Percentiles rank a stretch among this genome's conserved stretches.
Conservation (phyloP, 148 eudicot species). For the Rhododendron mucronatum region DNA sequence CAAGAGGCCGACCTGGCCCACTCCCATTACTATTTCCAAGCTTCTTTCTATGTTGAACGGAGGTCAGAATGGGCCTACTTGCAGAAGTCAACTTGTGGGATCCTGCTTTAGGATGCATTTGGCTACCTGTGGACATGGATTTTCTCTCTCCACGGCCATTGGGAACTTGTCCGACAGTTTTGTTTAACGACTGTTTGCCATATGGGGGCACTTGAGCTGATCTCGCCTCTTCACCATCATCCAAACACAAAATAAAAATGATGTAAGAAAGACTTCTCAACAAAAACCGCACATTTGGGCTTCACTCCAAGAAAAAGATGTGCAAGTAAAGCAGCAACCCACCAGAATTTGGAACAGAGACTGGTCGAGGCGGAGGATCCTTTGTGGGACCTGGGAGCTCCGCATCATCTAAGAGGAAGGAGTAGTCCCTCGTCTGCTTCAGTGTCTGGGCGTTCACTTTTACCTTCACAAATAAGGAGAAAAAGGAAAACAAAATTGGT, state of each 20-base stretch:
- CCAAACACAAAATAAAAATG: slow-evolving; percentile 31
- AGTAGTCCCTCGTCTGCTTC: slow-evolving; percentile 80
- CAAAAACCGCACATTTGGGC: slow-evolving; percentile 27
- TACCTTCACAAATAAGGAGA: slow-evolving; percentile 31
- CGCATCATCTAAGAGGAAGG: slow-evolving; percentile 77
- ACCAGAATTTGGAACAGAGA: slow-evolving; percentile 46
- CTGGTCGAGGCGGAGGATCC: slow-evolving; percentile 31
- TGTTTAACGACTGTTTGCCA: slow-evolving; percentile 28
- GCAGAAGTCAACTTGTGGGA: slow-evolving; percentile 28
- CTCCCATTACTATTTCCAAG: slow-evolving; percentile 43
- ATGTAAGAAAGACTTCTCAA: slow-evolving; percentile 44
- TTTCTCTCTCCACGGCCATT: slow-evolving; percentile 45
- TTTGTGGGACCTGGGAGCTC: slow-evolving; percentile 53
- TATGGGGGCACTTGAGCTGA: slow-evolving; percentile 46
- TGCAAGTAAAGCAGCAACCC: slow-evolving; percentile 14
- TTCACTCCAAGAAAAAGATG: slow-evolving; percentile 5
- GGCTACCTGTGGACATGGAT: slow-evolving; percentile 21
- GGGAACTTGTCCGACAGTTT: slow-evolving; percentile 24
- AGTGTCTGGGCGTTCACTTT: slow-evolving; percentile 55
- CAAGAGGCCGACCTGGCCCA: slow-evolving; percentile 53
- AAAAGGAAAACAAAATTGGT: neutral
- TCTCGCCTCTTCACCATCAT: slow-evolving; percentile 63
- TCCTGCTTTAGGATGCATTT: slow-evolving; percentile 23
- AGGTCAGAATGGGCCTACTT: slow-evolving; percentile 13
- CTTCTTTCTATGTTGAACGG: slow-evolving; percentile 36